These are phyloP conservation scores for Crithidia thermophila DNA, from an alignment of 208 protist genomes.

Conservation along the genomic window DNA sequence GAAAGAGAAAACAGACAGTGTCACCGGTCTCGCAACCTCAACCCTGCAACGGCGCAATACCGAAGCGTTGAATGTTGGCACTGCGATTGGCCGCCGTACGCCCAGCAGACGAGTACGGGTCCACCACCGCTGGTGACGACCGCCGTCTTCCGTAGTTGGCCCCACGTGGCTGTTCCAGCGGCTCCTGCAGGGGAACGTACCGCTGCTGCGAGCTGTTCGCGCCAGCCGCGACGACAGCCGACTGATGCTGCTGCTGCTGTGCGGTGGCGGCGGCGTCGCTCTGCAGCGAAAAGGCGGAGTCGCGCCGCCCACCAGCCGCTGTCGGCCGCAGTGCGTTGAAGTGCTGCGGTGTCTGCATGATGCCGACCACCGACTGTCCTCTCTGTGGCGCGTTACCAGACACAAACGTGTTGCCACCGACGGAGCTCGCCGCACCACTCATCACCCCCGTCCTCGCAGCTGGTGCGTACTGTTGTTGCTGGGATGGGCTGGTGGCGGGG, in stretches of 20 bases:
- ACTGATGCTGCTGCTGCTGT: background rate
- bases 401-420: background rate
- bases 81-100: constrained; percentile 8
- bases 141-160: background rate
- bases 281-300: constrained; percentile 9
- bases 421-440: constrained; percentile 8
- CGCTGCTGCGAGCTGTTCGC: constrained; percentile 20
- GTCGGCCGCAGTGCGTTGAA: constrained; percentile 2
- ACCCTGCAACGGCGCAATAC: constrained; percentile 34
- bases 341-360: constrained; percentile 3
- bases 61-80: constrained; percentile 40
- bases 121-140: background rate
- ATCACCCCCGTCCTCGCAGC: background rate
- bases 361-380: background rate
- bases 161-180: background rate
- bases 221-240: background rate
- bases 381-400: background rate
- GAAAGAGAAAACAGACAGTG: constrained; percentile 4
- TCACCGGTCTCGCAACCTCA: background rate
- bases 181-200: constrained; percentile 10
- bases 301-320: background rate
- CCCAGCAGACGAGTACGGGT: background rate
- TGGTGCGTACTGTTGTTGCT: constrained; percentile 4
- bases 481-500: too few relatives aligned
- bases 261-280: constrained; percentile 1